phyloP scores from a whole-genome alignment of 179 eudicot species.

The Carnegiea gigantea region DNA sequence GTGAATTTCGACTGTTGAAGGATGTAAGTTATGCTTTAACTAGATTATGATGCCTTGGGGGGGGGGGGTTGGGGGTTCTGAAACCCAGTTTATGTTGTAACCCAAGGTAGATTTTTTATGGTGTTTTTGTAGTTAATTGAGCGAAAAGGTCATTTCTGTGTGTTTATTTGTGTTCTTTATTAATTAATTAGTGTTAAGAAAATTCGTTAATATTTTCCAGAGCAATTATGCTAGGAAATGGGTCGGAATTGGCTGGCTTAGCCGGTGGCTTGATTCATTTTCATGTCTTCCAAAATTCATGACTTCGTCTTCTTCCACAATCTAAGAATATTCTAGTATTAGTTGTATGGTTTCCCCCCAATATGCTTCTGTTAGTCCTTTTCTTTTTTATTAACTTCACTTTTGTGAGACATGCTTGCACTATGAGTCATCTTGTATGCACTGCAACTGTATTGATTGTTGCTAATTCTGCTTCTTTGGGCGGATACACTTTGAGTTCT shows the following conservation, averaged over 20 bases:
- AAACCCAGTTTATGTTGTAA: not conserved
- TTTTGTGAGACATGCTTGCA: not conserved
- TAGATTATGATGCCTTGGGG: no score
- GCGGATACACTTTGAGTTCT: slow-evolving; percentile 5
- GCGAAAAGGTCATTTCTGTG: not conserved
- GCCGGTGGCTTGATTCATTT: not conserved
- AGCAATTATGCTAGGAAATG: not conserved
- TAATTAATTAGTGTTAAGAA: not conserved
- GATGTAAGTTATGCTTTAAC: not conserved
- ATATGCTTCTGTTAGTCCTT: not conserved
- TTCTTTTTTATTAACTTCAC: not conserved
- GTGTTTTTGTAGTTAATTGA: slow-evolving; percentile 1
- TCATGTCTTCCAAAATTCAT: not conserved
- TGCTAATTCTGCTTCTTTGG: not conserved
- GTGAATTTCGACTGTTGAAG: not conserved
- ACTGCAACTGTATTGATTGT: not conserved
- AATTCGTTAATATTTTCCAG: slow-evolving; percentile 7
- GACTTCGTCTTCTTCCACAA: slow-evolving; percentile 3
- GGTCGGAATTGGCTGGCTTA: slow-evolving; percentile 18
- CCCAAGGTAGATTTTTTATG: not conserved
- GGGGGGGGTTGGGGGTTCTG: slow-evolving; percentile 10
- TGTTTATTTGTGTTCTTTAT: not conserved
- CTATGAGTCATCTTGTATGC: not conserved
- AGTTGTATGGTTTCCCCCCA: not conserved
- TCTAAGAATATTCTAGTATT: slow-evolving; percentile 4